These are phyloP conservation scores for Aspergillus hortae DNA, from an alignment of 2,329 filamentous ascomycete genomes.

Conservation along the genomic window DNA sequence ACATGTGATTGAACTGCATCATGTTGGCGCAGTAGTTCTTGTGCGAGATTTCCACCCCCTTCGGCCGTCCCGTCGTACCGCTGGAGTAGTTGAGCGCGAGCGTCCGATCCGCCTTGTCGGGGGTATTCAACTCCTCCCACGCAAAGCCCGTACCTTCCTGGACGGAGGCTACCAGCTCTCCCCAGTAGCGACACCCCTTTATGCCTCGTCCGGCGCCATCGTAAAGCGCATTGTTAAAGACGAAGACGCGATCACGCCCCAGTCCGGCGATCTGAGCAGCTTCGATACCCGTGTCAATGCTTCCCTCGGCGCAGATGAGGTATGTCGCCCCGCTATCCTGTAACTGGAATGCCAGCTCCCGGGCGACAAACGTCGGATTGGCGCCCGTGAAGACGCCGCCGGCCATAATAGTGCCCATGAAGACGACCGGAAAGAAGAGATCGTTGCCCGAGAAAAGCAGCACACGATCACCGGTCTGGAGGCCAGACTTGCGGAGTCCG, in stretches of 20 bases:
- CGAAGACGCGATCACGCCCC: conserved; percentile 55
- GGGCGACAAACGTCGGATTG: conserved; percentile 65
- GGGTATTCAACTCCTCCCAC: conserved; percentile 52
- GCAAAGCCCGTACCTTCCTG: conserved; percentile 55
- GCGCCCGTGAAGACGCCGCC: conserved; percentile 75
- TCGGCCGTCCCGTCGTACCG: conserved; percentile 75
- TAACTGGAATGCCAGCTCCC: conserved; percentile 73
- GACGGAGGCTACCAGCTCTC: conserved; percentile 53
- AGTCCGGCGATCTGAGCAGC: conserved; percentile 61
- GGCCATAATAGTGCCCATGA: conserved; percentile 72
- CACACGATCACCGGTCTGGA: conserved; percentile 66
- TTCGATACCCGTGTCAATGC: conserved; percentile 61
- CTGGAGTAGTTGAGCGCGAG: conserved; percentile 71
- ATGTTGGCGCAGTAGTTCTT: conserved; percentile 71
- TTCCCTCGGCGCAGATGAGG: conserved; percentile 57
- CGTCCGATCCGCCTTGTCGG: conserved; percentile 36
- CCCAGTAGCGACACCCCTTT: conserved; percentile 59
- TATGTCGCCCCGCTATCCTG: conserved; percentile 66
- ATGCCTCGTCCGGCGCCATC: conserved; percentile 37
- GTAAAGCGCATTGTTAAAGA: conserved; percentile 59
- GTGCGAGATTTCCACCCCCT: conserved; percentile 81
- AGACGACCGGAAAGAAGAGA: conserved; percentile 66
- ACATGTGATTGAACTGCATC: conserved; percentile 53
- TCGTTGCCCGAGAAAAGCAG: conserved; percentile 71
- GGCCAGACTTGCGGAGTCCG: conserved; percentile 61